phyloP scores from a whole-genome alignment of 371 early-diverging fungal species.

The Apophysomyces trapeziformis region DNA sequence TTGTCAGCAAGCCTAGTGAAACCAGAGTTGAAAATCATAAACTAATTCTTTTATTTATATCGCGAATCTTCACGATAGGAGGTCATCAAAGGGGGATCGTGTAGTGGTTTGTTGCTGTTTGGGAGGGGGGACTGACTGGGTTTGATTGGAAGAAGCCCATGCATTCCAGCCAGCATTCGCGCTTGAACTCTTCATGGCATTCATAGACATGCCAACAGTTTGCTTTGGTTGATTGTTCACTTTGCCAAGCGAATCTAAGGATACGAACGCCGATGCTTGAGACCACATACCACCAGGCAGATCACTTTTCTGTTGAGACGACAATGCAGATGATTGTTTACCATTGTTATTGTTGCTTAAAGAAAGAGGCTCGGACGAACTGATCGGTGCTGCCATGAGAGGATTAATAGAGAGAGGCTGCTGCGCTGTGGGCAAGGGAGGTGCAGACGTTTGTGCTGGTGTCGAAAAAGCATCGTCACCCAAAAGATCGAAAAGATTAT shows the following conservation, averaged over 20 bases:
- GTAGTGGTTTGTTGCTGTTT: slow-evolving; percentile 20
- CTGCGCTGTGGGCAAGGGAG: slow-evolving; percentile 12
- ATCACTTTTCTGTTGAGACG: slow-evolving; percentile 7
- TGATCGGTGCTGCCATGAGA: slow-evolving; percentile 5
- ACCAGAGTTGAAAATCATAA: not conserved
- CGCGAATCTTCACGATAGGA: slow-evolving; percentile 28
- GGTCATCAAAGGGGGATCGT: slow-evolving; percentile 46
- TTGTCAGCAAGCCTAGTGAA: not conserved
- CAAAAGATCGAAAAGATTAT: slow-evolving; percentile 50
- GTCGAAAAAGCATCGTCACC: slow-evolving; percentile 38
- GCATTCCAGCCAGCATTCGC: slow-evolving; percentile 45
- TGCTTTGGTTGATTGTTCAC: slow-evolving; percentile 34
- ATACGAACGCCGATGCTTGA: slow-evolving; percentile 59
- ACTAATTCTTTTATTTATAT: slow-evolving; percentile 1
- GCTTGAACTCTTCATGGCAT: slow-evolving; percentile 54
- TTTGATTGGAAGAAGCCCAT: slow-evolving; percentile 38
- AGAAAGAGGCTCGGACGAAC: not conserved
- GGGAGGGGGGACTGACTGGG: slow-evolving; percentile 4
- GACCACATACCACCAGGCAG: slow-evolving; percentile 60
- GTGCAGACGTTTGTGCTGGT: slow-evolving; percentile 7
- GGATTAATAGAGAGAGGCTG: slow-evolving; percentile 6
- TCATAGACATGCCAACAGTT: slow-evolving; percentile 61
- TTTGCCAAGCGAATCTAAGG: slow-evolving; percentile 63
- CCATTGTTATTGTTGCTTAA: slow-evolving; percentile 19
- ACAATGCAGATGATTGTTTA: slow-evolving; percentile 7